phyloP scores from a whole-genome alignment of 805 yeast species.

The Zygoascus bituminiphila region DNA sequence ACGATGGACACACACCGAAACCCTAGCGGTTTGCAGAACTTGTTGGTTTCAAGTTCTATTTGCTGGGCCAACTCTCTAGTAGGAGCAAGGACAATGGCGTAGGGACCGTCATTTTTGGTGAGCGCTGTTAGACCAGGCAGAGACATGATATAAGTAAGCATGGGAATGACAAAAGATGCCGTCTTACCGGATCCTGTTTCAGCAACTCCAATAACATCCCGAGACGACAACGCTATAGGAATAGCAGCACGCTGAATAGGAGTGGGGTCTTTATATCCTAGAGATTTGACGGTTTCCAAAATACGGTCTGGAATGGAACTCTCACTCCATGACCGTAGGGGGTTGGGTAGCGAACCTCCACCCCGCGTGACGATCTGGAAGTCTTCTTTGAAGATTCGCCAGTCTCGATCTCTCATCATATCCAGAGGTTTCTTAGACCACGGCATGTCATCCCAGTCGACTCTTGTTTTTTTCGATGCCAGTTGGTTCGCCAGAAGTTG shows the following conservation, averaged over 20 bases:
- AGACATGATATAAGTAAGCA: constrained; percentile 46
- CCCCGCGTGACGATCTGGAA: constrained; percentile 55
- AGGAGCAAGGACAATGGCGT: constrained; percentile 74
- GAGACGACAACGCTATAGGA: constrained; percentile 51
- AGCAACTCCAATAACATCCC: constrained; percentile 83
- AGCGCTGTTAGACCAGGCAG: constrained; percentile 39
- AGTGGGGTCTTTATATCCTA: constrained; percentile 60
- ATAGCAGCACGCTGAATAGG: constrained; percentile 88
- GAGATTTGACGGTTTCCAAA: constrained; percentile 23
- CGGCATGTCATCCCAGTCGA: constrained; percentile 28
- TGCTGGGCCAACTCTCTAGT: constrained; percentile 92
- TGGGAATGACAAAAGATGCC: constrained; percentile 69
- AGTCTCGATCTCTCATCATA: constrained; percentile 74
- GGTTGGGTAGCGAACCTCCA: constrained; percentile 36
- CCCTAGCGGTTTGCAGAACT: constrained; percentile 35
- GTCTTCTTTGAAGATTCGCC: constrained; percentile 83
- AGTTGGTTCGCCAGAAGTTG: background rate
- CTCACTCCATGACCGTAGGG: constrained; percentile 72
- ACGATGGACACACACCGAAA: constrained; percentile 53
- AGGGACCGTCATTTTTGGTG: constrained; percentile 55
- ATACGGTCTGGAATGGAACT: constrained; percentile 40
- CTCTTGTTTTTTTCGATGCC: constrained; percentile 4
- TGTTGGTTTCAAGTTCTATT: constrained; percentile 58
- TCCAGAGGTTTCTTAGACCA: constrained; percentile 64
- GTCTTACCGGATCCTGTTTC: constrained; percentile 97